These are phyloP conservation scores for Collybia sp. DNA, from an alignment of 768 basidiomycete genomes.

Conservation along the genomic window DNA sequence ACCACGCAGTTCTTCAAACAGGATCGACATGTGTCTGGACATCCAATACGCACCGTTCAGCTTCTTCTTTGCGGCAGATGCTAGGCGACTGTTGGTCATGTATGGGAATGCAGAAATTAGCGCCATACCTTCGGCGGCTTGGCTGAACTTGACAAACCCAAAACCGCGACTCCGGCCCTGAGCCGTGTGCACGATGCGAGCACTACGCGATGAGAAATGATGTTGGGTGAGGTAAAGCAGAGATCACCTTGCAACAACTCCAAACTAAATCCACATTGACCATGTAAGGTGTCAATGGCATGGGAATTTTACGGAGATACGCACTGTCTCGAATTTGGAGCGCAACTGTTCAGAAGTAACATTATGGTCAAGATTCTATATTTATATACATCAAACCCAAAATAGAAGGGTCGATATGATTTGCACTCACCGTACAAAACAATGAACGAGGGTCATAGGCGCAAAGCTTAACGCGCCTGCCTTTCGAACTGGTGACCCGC, in stretches of 20 bases:
- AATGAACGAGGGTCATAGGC: constrained; percentile 10
- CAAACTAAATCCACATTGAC: too few species aligned
- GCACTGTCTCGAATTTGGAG: too few species aligned
- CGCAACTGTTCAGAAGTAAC: too few species aligned
- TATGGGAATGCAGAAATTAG: too few species aligned
- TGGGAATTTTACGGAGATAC: too few species aligned
- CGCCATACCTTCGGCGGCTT: too few species aligned
- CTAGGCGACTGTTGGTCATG: not conserved
- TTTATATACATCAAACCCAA: too few species aligned
- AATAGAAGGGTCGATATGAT: too few species aligned
- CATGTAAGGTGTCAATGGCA: too few species aligned
- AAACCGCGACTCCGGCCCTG: not conserved
- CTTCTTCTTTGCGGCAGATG: not conserved
- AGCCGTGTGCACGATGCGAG: not conserved
- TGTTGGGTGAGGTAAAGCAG: too few species aligned
- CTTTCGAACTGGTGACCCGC: not conserved
- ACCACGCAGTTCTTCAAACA: not conserved
- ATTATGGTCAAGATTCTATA: too few species aligned
- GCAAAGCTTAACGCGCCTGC: not conserved
- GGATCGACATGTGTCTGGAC: not conserved
- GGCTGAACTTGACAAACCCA: not conserved
- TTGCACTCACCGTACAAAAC: constrained; percentile 7
- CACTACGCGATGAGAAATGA: not conserved
- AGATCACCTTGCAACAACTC: too few species aligned
- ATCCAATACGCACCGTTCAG: not conserved